Base-by-base conservation (phyloP, 805 yeast species). In the Cyberlindnera lachancei region DNA sequence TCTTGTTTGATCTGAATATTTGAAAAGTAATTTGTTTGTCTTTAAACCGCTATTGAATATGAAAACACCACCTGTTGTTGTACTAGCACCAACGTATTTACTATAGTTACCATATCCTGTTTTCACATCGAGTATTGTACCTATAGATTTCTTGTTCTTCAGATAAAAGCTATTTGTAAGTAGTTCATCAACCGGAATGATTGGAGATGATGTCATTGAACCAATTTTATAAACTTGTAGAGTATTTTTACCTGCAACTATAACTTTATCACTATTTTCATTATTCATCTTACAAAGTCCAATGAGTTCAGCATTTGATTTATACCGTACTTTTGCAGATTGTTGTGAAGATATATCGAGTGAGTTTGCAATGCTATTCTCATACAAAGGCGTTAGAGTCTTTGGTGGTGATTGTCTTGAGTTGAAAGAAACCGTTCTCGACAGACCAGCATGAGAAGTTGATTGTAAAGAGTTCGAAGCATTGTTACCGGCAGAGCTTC, bases 11-110 rank as follows among this genome's bases (percentile, higher is more conserved):
- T 67, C 71, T 19, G 46, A 49, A 21, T 65, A 48, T 34, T 44
- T 56, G 41, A 30, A 53, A 27, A 40, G 50, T 30, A 33, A 39
- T 37, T 46, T 52, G 48, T 30, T 56, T 25, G 38, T 56, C 45
- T 42, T 46, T 42, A 33, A 53, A 12, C 36, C 33, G 1, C 37
- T 53, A 27, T 49, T 52, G 38, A 53, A 52, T 7, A 56, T 42
- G 18, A 50, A 60, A 6, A 73, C 68, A 6, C 72, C 59, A 18
- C 74, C 79, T 3, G 64, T 61, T 3, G 72, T 65, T 1, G 64
- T 58, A 1, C 70, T 63, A 6, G 67, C 61, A 7, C 69, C 75
- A 18, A 68, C 38, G 30, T 48, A 53, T 36, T 62, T 52, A 12
- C 59, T 61, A 42, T 51, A 59, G 17, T 48, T 53, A 18, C 58